These are phyloP conservation scores for Blastobotrys niveus DNA, from an alignment of 1,139 yeast genomes.

Conservation along the genomic window DNA sequence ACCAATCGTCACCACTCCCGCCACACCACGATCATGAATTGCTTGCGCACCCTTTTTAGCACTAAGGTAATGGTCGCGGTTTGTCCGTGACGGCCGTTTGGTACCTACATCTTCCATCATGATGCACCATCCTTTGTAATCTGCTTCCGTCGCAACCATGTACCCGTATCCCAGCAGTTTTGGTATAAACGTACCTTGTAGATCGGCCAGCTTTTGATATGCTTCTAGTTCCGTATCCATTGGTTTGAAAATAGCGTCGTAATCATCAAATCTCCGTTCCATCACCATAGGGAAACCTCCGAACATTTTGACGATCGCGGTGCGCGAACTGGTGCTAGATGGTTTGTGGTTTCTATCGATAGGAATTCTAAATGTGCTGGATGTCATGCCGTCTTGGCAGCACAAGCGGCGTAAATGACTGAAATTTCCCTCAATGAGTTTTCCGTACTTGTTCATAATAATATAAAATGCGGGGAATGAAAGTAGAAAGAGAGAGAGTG, in stretches of 20 bases:
- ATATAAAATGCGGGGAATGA: too few species aligned
- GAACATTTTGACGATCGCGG: slow-evolving; percentile 5
- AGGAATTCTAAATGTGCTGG: slow-evolving; percentile 3
- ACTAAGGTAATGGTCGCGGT: neutral
- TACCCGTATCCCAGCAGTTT: slow-evolving; percentile 1
- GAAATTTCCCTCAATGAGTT: slow-evolving; percentile 2
- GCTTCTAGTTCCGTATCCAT: slow-evolving; percentile 6
- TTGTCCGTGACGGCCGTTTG: neutral
- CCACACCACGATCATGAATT: slow-evolving; percentile 7
- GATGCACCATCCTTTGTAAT: slow-evolving; percentile 9
- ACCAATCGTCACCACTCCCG: slow-evolving; percentile 4
- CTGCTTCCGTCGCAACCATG: slow-evolving; percentile 4
- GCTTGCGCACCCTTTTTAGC: neutral
- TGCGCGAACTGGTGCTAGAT: neutral
- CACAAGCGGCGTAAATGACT: slow-evolving; percentile 3
- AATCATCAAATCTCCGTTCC: neutral
- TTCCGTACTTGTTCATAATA: slow-evolving; percentile 4
- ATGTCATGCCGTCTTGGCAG: slow-evolving; percentile 4
- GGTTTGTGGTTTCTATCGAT: neutral
- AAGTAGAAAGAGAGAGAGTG: too few species aligned
- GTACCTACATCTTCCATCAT: slow-evolving; percentile 7
- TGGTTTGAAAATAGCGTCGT: slow-evolving; percentile 4
- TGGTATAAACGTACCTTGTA: slow-evolving; percentile 3
- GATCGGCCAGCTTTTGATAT: neutral
- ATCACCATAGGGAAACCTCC: slow-evolving; percentile 3